Conservation (phyloP, 2,329 filamentous ascomycete genomes). For the Colletotrichum camelliae region DNA sequence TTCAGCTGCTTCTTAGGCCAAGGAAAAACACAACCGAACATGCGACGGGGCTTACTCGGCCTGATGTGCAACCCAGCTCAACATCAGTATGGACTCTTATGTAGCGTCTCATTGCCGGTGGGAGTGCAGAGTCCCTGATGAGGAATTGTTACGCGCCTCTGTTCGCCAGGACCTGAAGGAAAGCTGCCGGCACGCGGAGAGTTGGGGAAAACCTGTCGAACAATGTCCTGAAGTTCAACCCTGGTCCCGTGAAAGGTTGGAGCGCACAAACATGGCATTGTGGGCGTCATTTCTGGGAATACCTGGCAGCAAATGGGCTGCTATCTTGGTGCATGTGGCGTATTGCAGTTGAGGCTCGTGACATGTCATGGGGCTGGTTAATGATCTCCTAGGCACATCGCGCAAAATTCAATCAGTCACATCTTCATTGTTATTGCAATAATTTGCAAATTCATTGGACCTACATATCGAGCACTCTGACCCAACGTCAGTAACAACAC, state of each 20-base stretch:
- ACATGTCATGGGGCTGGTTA: background rate
- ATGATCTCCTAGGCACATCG: background rate
- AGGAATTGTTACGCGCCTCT: background rate
- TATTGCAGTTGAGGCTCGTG: background rate
- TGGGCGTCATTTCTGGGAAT: background rate
- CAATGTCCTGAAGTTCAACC: background rate
- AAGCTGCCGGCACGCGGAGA: background rate
- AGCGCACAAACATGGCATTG: background rate
- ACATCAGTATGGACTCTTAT: accelerated
- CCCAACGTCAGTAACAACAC: background rate
- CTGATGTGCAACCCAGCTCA: background rate
- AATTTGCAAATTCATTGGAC: background rate
- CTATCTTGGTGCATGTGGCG: background rate
- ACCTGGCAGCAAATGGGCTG: background rate
- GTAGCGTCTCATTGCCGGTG: background rate
- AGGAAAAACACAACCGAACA: background rate
- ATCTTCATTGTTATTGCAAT: background rate
- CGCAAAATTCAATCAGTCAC: background rate
- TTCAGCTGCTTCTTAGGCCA: background rate
- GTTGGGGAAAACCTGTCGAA: background rate
- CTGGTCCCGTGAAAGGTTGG: background rate
- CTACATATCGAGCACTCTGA: background rate
- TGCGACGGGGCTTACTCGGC: background rate
- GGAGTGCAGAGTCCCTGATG: background rate
- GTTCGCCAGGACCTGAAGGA: background rate